Percentiles rank a stretch among this genome's conserved stretches.
These are phyloP conservation scores for Alternaria metachromatica DNA, from an alignment of 2,329 filamentous ascomycete species.

Conservation along the genomic window DNA sequence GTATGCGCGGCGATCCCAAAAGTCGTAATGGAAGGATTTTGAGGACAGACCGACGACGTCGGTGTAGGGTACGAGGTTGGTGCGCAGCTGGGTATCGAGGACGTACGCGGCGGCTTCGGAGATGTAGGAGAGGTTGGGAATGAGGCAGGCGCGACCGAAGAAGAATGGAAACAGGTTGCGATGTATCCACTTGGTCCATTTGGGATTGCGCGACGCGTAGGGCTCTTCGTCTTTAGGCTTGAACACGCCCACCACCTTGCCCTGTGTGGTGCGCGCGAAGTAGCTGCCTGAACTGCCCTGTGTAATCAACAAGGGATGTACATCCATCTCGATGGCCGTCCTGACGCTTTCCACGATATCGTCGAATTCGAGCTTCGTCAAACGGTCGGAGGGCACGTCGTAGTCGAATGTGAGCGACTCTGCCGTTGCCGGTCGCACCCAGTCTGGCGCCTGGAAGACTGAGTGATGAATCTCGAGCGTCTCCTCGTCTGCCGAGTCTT, in stretches of 20 bases:
- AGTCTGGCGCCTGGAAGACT: conserved; percentile 92
- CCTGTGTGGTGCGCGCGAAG: conserved; percentile 89
- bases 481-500: conserved; percentile 76
- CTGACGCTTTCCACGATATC: conserved; percentile 88
- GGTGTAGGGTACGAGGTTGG: conserved; percentile 93
- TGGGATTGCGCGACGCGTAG: conserved; percentile 94
- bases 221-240: conserved; percentile 99
- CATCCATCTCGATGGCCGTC: conserved; percentile 84
- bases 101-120: conserved; percentile 97
- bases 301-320: conserved; percentile 94
- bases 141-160: conserved; percentile 92
- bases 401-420: conserved; percentile 70
- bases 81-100: conserved; percentile 86
- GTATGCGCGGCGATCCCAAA: conserved; percentile 90
- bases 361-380: conserved; percentile 84
- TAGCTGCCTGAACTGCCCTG: conserved; percentile 98
- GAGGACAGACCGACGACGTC: conserved; percentile 94
- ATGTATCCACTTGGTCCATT: conserved; percentile 99
- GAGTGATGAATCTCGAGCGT: conserved; percentile 95
- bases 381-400: conserved; percentile 66
- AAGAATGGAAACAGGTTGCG: conserved; percentile 96
- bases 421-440: conserved; percentile 78
- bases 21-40: conserved; percentile 97
- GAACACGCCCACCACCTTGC: conserved; percentile 96
- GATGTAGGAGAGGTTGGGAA: conserved; percentile 96